Evolutionary conservation across 768 basidiomycete species (phyloP).

Genomic region (Xerocomus spinulosus): DNA sequence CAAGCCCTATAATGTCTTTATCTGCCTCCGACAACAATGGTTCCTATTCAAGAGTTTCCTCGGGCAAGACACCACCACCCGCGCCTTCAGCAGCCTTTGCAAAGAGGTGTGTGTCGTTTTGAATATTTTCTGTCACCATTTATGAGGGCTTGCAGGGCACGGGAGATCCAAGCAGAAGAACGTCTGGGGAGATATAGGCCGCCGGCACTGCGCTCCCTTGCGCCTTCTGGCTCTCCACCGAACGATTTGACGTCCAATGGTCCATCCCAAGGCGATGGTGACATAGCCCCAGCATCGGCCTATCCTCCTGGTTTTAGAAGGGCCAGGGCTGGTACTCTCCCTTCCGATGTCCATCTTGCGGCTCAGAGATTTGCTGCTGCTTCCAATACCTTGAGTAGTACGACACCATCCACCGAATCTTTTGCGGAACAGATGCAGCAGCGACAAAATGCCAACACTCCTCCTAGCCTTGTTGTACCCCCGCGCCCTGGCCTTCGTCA

Average conservation of each 20-base stretch:
- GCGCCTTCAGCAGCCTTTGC: conserved; percentile 87
- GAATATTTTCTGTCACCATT: conserved; percentile 17
- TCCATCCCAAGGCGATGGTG: conserved; percentile 54
- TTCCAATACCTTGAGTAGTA: conserved; percentile 50
- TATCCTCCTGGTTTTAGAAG: conserved; percentile 86
- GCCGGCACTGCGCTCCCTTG: conserved; percentile 68
- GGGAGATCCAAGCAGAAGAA: conserved; percentile 82
- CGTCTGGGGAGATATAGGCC: conserved; percentile 70
- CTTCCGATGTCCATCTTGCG: conserved; percentile 89
- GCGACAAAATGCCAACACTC: conserved; percentile 34
- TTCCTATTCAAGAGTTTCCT: conserved; percentile 76
- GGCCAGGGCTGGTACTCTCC: conserved; percentile 95
- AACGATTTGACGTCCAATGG: conserved; percentile 59
- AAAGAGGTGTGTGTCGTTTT: conserved; percentile 56
- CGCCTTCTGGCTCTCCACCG: conserved; percentile 67
- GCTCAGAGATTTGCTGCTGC: conserved; percentile 77
- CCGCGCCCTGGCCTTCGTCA: conserved; percentile 69
- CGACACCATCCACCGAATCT: conserved; percentile 47
- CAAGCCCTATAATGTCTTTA: conserved; percentile 82
- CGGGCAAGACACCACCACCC: conserved; percentile 87
- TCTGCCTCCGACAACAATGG: conserved; percentile 77
- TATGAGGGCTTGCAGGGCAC: conserved; percentile 48
- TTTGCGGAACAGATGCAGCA: conserved; percentile 43
- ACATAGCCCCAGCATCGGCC: conserved; percentile 63
- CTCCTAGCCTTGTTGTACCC: conserved; percentile 41